Evolutionary conservation across 1,139 yeast genomes (phyloP), one percentile per base, ranked within the genome.

Genomic region (Pichia sp.): DNA sequence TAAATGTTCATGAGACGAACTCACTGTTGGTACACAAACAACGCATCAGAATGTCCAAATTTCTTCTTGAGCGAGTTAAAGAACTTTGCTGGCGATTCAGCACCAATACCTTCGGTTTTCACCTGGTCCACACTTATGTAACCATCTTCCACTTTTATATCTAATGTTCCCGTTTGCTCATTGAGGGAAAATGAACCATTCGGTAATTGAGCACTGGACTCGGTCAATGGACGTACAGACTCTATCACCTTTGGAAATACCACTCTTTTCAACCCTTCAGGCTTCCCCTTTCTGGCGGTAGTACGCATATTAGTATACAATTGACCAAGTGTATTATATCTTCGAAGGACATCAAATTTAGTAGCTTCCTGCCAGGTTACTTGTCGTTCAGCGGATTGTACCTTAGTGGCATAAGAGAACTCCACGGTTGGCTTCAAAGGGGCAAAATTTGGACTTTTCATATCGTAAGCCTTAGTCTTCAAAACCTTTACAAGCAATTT

Each of bases 381-480:
- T 32, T 64, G 62, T 14, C 61, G 53, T 53, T 63, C 66, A 3
- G 55, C 39, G 1, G 72, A 58, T 1, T 55, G 51, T 13, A 79
- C 64, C 49, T 77, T 81, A 3, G 72, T 59, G 0, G 94, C 93
- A 39, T 71, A 63, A 0, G 85, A 74, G 36, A 56, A 67, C 3
- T 57, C 49, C 40, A 66, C 63, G 3, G 38, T 40, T 0, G 63
- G 52, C 1, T 30, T 22, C 7, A 62, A 25, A 2, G 51, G 40
- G 14, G 38, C 34, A 26, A 46, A 44, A 11, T 19, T 13, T 16
- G 43, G 31, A 1, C 41, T 34, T 1, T 23, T 25, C 2, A 54
- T 53, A 27, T 50, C 47, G 52, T 58, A 78, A 2, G 57, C 37
- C 2, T 59, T 54, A 0, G 63, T 44, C 2, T 53, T 51, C 1